These are phyloP conservation scores for Dillenia suffruticosa DNA, from an alignment of 164 flowering plant species.

Conservation along the genomic window DNA sequence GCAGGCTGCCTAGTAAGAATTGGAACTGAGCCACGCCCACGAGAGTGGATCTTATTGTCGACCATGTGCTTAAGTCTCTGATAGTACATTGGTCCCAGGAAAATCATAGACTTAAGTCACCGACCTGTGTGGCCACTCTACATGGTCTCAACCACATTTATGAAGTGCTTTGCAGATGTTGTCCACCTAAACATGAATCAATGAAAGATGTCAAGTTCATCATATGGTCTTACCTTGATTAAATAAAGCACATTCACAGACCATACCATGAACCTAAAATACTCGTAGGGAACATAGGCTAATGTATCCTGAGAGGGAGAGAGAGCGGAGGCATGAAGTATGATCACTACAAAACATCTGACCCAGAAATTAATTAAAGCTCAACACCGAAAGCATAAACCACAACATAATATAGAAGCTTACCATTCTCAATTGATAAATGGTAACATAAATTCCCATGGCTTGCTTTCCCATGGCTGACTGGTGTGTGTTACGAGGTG, in stretches of 20 bases:
- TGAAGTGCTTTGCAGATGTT: constrained; percentile 94
- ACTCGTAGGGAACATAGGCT: constrained; percentile 82
- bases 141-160: constrained; percentile 95
- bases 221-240: no score
- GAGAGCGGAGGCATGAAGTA: not conserved
- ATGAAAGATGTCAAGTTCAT: no score
- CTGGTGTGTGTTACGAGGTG: constrained; percentile 98
- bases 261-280: no score
- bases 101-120: constrained; percentile 74
- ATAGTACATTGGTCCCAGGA: constrained; percentile 95
- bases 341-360: not conserved
- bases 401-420: not conserved
- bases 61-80: constrained; percentile 98
- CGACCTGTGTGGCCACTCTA: constrained; percentile 96
- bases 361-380: not conserved
- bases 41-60: constrained; percentile 95
- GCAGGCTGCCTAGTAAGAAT: constrained; percentile 98
- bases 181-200: constrained; percentile 50
- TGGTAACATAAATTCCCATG: constrained; percentile 98
- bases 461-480: constrained; percentile 99
- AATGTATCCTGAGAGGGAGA: constrained; percentile 69
- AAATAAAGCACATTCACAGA: no score
- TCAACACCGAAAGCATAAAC: not conserved
- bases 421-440: constrained; percentile 96
- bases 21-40: constrained; percentile 95